Evolutionary conservation across 139 green algal genomes (phyloP).

Genomic region (Cymbomonas tetramitiformis): DNA sequence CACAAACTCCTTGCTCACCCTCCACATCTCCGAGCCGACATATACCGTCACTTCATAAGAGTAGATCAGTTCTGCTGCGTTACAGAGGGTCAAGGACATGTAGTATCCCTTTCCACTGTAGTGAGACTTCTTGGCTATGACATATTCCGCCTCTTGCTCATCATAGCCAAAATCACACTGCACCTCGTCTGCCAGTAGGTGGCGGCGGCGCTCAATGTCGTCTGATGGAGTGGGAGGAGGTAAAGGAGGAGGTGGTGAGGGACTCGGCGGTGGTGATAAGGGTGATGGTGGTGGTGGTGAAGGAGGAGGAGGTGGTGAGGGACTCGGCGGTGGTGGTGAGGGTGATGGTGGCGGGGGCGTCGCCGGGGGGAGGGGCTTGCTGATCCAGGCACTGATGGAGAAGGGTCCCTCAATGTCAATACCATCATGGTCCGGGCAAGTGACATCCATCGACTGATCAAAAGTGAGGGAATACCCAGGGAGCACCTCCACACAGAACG

Average conservation of each 20-base stretch:
- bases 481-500: slow-evolving; percentile 11
- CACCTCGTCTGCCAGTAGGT: too few relatives aligned
- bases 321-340: too few relatives aligned
- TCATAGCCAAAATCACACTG: too few relatives aligned
- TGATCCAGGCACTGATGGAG: slow-evolving; percentile 16
- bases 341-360: too few relatives aligned
- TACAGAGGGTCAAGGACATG: not conserved
- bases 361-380: slow-evolving; percentile 5
- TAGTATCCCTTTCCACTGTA: slow-evolving; percentile 21
- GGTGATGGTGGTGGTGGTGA: too few relatives aligned
- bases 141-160: slow-evolving; percentile 12
- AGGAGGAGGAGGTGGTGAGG: too few relatives aligned
- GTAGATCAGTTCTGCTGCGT: not conserved
- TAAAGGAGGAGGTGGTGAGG: too few relatives aligned
- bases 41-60: slow-evolving; percentile 14
- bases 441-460: not conserved
- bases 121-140: slow-evolving; percentile 19
- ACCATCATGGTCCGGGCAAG: slow-evolving; percentile 7
- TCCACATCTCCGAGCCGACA: slow-evolving; percentile 17
- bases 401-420: slow-evolving; percentile 13
- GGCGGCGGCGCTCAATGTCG: too few relatives aligned
- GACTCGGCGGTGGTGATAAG: too few relatives aligned
- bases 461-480: slow-evolving; percentile 5
- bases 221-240: too few relatives aligned
- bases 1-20: not conserved